phyloP scores from a whole-genome alignment of 2,329 filamentous ascomycete genomes.

The Trichothecium sympodiale region DNA sequence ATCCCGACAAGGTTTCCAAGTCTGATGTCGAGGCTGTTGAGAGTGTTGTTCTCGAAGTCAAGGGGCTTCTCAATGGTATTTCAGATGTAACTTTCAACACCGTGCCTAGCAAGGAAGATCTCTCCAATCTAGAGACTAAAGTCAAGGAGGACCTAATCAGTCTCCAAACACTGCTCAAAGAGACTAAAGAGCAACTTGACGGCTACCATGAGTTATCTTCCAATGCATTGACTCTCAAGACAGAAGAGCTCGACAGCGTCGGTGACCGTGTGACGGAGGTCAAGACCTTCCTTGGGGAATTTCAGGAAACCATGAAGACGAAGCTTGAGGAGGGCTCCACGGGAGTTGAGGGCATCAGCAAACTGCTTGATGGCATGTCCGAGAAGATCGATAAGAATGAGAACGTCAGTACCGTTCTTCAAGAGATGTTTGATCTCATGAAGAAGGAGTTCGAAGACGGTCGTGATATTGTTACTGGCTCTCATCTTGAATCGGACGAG shows the following conservation, averaged over 20 bases:
- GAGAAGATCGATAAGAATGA: conserved; percentile 50
- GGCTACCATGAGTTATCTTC: conserved; percentile 61
- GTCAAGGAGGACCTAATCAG: conserved; percentile 26
- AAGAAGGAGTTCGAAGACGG: conserved; percentile 82
- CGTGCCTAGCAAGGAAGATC: conserved; percentile 65
- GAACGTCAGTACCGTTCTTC: conserved; percentile 49
- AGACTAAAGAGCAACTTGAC: conserved; percentile 58
- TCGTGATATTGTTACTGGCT: conserved; percentile 65
- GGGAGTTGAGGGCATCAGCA: conserved; percentile 62
- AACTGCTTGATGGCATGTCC: conserved; percentile 55
- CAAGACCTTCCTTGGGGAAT: conserved; percentile 64
- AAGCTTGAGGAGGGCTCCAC: conserved; percentile 68
- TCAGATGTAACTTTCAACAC: conserved; percentile 58
- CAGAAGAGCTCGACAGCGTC: conserved; percentile 51
- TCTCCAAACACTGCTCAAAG: conserved; percentile 57
- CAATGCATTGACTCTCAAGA: conserved; percentile 40
- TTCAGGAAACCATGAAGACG: conserved; percentile 64
- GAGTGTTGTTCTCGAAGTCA: conserved; percentile 74
- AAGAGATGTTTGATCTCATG: conserved; percentile 63
- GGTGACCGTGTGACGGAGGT: conserved; percentile 70
- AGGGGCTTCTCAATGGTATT: conserved; percentile 64
- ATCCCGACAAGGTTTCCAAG: conserved; percentile 52
- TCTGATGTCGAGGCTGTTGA: conserved; percentile 73
- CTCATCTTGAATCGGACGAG: conserved; percentile 75
- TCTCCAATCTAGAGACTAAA: conserved; percentile 41